Percentiles rank a stretch among this genome's conserved stretches.
These are phyloP conservation scores for Diaporthe sp. DNA, from an alignment of 2,329 filamentous ascomycete species.

Conservation along the genomic window DNA sequence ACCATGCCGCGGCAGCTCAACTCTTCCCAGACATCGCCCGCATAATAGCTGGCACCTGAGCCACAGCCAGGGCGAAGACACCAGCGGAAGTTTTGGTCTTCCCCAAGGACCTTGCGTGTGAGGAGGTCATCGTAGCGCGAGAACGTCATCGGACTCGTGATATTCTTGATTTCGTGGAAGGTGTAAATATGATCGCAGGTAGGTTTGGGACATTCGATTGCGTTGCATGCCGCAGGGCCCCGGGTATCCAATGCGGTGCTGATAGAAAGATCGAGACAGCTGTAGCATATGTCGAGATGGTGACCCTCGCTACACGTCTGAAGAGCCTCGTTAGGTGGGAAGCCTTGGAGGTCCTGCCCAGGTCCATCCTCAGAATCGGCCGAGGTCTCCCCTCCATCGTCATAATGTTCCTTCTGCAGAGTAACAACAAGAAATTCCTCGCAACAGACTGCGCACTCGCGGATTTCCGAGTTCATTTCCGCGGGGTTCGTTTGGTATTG, in stretches of 20 bases:
- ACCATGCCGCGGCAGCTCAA: not conserved
- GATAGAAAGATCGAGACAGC: not conserved
- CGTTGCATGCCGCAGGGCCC: not conserved
- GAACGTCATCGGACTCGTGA: not conserved
- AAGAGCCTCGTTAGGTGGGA: not conserved
- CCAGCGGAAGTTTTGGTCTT: constrained; percentile 3
- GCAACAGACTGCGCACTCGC: not conserved
- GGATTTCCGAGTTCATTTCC: not conserved
- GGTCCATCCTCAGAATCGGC: not conserved
- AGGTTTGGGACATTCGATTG: not conserved
- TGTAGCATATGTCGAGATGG: not conserved
- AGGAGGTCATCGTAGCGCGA: not conserved
- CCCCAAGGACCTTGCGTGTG: not conserved
- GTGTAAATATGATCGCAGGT: not conserved
- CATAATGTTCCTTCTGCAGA: not conserved
- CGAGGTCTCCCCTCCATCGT: not conserved
- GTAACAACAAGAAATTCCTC: not conserved
- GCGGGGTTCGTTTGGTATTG: no score
- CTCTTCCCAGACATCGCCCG: not conserved
- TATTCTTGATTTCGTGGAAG: not conserved
- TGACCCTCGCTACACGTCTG: not conserved
- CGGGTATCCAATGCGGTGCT: not conserved
- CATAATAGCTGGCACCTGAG: not conserved
- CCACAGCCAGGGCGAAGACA: not conserved
- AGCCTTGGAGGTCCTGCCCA: not conserved